Evolutionary conservation across 352 stramenopile genomes (phyloP).

Genomic region (Phytopythium delawarense): DNA sequence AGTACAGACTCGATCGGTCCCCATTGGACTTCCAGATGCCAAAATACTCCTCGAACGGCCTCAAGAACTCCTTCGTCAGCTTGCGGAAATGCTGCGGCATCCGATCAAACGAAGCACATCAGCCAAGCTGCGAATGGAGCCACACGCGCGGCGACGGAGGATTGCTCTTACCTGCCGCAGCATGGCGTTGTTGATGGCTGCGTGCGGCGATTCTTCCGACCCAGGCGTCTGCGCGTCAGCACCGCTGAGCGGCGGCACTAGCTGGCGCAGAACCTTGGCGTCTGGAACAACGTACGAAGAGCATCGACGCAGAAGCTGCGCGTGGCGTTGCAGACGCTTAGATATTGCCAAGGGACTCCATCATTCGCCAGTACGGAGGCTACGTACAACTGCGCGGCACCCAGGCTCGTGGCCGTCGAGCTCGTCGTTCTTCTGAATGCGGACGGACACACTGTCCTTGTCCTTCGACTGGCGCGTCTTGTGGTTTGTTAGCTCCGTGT

Average conservation of each 20-base stretch:
- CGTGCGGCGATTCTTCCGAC: constrained; percentile 56
- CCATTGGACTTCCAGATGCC: constrained; percentile 69
- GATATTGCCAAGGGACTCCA: neutral
- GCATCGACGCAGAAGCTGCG: constrained; percentile 56
- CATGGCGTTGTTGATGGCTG: constrained; percentile 84
- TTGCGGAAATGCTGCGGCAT: constrained; percentile 74
- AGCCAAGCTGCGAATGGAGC: neutral
- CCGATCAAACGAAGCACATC: neutral
- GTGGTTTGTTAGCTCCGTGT: constrained; percentile 15
- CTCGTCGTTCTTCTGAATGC: constrained; percentile 53
- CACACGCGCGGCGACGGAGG: neutral
- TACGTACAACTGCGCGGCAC: constrained; percentile 32
- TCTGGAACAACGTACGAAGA: constrained; percentile 56
- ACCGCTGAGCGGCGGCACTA: constrained; percentile 49
- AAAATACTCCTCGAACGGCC: constrained; percentile 87
- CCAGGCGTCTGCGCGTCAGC: constrained; percentile 42
- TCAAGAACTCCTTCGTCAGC: constrained; percentile 81
- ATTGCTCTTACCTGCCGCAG: constrained; percentile 52
- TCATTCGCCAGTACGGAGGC: neutral
- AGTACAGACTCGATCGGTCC: constrained; percentile 61
- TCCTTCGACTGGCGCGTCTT: constrained; percentile 24
- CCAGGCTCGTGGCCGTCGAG: constrained; percentile 35
- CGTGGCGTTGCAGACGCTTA: neutral
- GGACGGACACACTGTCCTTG: constrained; percentile 35
- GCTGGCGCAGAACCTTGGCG: constrained; percentile 50